phyloP scores from a whole-genome alignment of 2,329 filamentous ascomycete species.

The Canariomyces notabilis region DNA sequence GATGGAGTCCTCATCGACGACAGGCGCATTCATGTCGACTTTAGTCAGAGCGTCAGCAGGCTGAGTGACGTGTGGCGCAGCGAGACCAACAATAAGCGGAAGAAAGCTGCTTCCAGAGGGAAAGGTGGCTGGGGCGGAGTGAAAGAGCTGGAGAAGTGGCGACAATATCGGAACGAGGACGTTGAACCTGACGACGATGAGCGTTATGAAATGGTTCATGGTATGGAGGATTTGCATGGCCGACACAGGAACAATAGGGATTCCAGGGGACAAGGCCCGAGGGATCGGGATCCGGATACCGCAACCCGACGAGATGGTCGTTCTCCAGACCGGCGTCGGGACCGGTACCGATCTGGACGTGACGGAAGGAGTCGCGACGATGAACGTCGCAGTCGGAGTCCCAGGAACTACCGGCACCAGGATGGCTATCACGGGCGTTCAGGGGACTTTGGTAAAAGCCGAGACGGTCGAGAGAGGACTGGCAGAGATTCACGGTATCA shows the following conservation, averaged over 20 bases:
- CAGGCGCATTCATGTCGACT: constrained; percentile 95
- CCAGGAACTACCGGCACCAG: constrained; percentile 23
- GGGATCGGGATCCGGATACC: constrained; percentile 12
- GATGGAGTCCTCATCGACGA: constrained; percentile 95
- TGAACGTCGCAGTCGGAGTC: constrained; percentile 36
- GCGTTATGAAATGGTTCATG: constrained; percentile 76
- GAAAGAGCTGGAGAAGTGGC: constrained; percentile 78
- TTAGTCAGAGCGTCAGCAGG: constrained; percentile 89
- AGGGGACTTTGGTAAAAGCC: constrained; percentile 27
- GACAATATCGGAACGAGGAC: constrained; percentile 75
- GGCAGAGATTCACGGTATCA: constrained; percentile 33
- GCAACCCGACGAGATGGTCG: constrained; percentile 4
- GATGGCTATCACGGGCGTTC: constrained; percentile 26
- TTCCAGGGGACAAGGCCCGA: constrained; percentile 16
- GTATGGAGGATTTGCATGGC: constrained; percentile 61
- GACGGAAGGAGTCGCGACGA: constrained; percentile 13
- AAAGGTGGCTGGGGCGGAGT: constrained; percentile 88
- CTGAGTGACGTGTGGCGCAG: constrained; percentile 86
- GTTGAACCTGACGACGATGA: constrained; percentile 37
- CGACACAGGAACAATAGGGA: constrained; percentile 40
- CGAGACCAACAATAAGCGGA: constrained; percentile 76
- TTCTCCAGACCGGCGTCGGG: constrained; percentile 8
- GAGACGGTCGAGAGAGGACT: constrained; percentile 18
- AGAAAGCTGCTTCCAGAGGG: constrained; percentile 40
- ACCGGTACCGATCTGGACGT: constrained; percentile 7